phyloP scores from a whole-genome alignment of 305 asterid genomes.

The Plantago lanceolata region DNA sequence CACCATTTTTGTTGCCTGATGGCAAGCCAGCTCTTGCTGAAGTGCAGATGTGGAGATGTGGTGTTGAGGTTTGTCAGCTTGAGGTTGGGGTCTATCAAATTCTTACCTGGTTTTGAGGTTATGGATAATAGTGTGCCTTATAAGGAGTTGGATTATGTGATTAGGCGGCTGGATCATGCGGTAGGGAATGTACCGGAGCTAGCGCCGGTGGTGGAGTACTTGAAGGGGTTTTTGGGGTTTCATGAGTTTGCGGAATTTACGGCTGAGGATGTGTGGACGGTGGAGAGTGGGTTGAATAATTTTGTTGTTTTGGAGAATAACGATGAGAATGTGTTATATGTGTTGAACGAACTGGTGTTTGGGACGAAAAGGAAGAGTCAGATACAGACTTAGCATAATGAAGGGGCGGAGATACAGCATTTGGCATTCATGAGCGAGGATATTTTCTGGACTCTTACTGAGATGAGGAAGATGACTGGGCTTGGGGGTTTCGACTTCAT shows the following conservation, averaged over 20 bases:
- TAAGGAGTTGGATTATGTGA: constrained; percentile 63
- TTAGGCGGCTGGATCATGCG: constrained; percentile 77
- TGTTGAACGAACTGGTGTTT: constrained; percentile 69
- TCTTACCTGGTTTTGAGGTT: constrained; percentile 51
- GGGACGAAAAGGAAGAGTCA: constrained; percentile 95
- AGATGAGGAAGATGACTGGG: constrained; percentile 80
- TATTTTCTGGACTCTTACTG: constrained; percentile 66
- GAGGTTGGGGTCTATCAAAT: not conserved
- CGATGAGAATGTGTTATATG: constrained; percentile 59
- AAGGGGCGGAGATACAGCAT: constrained; percentile 89
- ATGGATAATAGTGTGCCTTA: constrained; percentile 29
- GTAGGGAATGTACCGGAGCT: constrained; percentile 77
- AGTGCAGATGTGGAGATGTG: constrained; percentile 68
- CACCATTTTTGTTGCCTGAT: constrained; percentile 43
- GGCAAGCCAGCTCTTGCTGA: constrained; percentile 49
- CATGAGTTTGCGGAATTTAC: constrained; percentile 92
- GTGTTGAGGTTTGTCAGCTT: constrained; percentile 58
- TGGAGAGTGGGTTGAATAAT: constrained; percentile 82
- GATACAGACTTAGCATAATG: constrained; percentile 91
- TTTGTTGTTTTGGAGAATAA: constrained; percentile 75
- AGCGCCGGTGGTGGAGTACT: constrained; percentile 62
- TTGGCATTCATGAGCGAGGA: constrained; percentile 68
- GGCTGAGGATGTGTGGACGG: constrained; percentile 78
- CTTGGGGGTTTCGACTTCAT: constrained; percentile 91
- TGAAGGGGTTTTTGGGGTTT: constrained; percentile 66